Base-by-base conservation (phyloP, 2,329 filamentous ascomycete genomes). In the Fusarium udum region DNA sequence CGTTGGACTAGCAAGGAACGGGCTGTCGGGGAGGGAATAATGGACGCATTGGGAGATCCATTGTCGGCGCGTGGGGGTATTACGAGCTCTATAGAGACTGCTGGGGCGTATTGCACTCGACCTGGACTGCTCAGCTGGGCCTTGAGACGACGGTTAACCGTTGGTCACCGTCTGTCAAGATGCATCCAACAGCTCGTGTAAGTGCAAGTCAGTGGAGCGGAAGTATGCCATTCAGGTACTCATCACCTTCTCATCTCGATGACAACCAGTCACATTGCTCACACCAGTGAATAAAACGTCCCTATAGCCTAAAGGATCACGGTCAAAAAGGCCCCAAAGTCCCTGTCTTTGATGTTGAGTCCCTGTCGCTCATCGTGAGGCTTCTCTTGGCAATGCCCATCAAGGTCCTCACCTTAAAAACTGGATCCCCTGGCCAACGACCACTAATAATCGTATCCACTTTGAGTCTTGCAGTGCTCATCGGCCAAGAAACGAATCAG, bases 401-500 rank as follows among this genome's bases (percentile, higher is more conserved):
- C 75, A 77, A 63, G 75, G 75, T 77, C 73, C 75, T 77, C 73
- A 71, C 63, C 67, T 72, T 72, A 68, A 74, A 74, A 65, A 74
- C 42, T 61, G 71, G 61, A 58, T 6, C 55, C 43, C 43, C 24
- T 43, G n/a, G 24, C 71, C 28, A 51, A 14, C 39, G 40, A 10
- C 61, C 34, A 22, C 34, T 32, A 56, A 45, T 31, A 8, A 26
- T 52, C 12, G 49, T 52, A 34, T 36, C 61, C 64, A 67, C 62
- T 60, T 13, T 22, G 9, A 32, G n/a, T n/a, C 32, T 36, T 36
- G 32, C 18, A 52, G 32, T 9, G 34, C 43, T 53, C 24, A 18
- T 26, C 43, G 36, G 61, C 49, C 9, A n/a, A 63, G 40, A 61
- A 59, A 31, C 63, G 36, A 67, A 68, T 56, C 16, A 28, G 53